Conservation (phyloP, 1,139 yeast genomes). For the Debaryomycetaceae sp. region DNA sequence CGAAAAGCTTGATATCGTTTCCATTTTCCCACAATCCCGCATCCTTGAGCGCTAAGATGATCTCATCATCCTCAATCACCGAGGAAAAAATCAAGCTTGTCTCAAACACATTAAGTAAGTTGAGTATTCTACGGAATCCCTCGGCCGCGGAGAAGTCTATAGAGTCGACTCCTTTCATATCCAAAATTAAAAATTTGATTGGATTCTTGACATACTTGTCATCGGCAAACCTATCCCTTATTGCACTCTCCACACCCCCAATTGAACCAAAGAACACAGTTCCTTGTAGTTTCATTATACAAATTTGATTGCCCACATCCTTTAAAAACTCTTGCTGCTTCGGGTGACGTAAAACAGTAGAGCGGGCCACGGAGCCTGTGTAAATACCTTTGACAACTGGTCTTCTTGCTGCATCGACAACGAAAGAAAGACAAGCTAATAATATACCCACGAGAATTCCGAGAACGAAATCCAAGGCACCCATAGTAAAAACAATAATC, state of each 20-base stretch:
- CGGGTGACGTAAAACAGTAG: conserved; percentile 90
- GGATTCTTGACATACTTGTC: conserved; percentile 52
- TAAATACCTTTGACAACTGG: conserved; percentile 81
- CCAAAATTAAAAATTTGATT: conserved; percentile 76
- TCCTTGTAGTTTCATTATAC: conserved; percentile 83
- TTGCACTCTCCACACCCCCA: conserved; percentile 79
- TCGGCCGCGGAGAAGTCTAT: conserved; percentile 96
- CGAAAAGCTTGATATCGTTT: conserved; percentile 56
- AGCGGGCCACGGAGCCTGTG: conserved; percentile 85
- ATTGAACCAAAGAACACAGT: conserved; percentile 92
- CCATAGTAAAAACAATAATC: conserved; percentile 89
- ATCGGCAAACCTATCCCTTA: conserved; percentile 63
- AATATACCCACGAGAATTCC: conserved; percentile 90
- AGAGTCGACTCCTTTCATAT: conserved; percentile 74
- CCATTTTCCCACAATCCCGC: conserved; percentile 65
- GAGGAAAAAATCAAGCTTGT: conserved; percentile 79
- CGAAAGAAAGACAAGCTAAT: conserved; percentile 87
- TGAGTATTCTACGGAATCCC: conserved; percentile 84
- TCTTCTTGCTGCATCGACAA: conserved; percentile 82
- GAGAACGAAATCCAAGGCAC: conserved; percentile 88
- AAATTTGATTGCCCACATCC: conserved; percentile 87
- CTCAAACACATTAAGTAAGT: conserved; percentile 65
- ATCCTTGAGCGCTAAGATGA: conserved; percentile 61
- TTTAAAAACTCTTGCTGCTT: conserved; percentile 81
- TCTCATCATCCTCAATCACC: conserved; percentile 59